Percentiles rank a stretch among this genome's conserved stretches.
Conservation (phyloP, 139 green algal species). For the Chlorella sp. region DNA sequence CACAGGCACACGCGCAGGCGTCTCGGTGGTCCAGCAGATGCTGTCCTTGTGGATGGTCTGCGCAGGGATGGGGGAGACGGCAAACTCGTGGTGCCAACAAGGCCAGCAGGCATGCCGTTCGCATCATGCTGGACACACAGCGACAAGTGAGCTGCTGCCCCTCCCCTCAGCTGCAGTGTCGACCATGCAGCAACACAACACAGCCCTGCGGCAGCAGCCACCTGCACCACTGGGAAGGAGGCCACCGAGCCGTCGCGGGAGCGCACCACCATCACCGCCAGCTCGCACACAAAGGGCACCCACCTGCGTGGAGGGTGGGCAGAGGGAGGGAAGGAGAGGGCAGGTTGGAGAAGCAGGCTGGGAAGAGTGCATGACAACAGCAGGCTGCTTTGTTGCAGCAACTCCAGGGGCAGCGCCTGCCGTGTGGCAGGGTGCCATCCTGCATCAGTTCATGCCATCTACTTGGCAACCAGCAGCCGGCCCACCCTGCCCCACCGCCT, state of each 20-base stretch:
- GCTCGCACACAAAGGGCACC: conserved; percentile 89
- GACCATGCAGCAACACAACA: no score
- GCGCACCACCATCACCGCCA: conserved; percentile 78
- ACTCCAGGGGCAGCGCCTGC: no score
- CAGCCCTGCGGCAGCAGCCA: no score
- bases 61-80: no score
- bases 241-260: conserved; percentile 53
- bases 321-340: neutral
- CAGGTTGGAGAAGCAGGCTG: neutral
- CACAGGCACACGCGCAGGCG: conserved; percentile 76
- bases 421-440: neutral
- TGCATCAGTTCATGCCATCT: neutral
- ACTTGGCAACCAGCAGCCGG: conserved; percentile 76
- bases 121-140: no score
- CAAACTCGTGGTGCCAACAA: no score
- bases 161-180: no score
- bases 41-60: conserved; percentile 94
- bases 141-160: no score
- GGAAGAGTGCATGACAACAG: neutral
- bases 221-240: conserved; percentile 86
- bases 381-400: neutral
- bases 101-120: no score
- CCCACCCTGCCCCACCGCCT: conserved; percentile 61
- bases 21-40: conserved; percentile 93
- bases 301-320: conserved; percentile 80